Evolutionary conservation across 257 asterid genomes (phyloP), one percentile per base, ranked within the genome.

Genomic region (Leptodermis oblonga): DNA sequence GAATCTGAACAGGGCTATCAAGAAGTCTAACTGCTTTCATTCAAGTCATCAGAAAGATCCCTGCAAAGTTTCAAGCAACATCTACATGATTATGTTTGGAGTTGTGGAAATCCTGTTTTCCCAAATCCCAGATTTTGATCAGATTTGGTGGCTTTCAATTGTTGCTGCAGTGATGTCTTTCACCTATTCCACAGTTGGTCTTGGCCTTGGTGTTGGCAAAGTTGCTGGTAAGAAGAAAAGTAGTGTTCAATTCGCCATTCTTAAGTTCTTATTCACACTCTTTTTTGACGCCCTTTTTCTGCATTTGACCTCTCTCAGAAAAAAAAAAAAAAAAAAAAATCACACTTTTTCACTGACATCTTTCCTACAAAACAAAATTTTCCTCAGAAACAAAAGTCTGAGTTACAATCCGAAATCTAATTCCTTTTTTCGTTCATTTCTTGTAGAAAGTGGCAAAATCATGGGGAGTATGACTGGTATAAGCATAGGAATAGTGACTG

Each of bases 391-490:
- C n/a, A n/a, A n/a, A n/a, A n/a, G n/a, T n/a, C n/a, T n/a, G n/a
- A n/a, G n/a, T n/a, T 18, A 22, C 59, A 52, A 20, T 52, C 30
- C 59, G 10, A n/a, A n/a, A n/a, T n/a, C 59, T 52, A 52, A 22
- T 46, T 56, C 23, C 18, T 25, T 66, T 68, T 14, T 58, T 5
- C 0, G 22, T 58, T n/a, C 54, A n/a, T 9, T 33, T 3, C 60
- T 68, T 10, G 55, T 82, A 92, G 97, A 85, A 74, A 76, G 37
- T 63, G 88, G 95, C 45, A 78, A 82, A 56, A 31, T 92, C 53
- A 71, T 18, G 69, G 98, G 98, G 73, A 88, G 96, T 69, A 62
- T 86, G 1, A 85, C 95, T 30, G 97, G 98, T 59, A 79, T 88
- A 46, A 85, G 92, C 78, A 83, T 90, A 39, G 98, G 92, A 23